Conservation (phyloP, 2,329 filamentous ascomycete species). For the Pseudogymnoascus sp. region DNA sequence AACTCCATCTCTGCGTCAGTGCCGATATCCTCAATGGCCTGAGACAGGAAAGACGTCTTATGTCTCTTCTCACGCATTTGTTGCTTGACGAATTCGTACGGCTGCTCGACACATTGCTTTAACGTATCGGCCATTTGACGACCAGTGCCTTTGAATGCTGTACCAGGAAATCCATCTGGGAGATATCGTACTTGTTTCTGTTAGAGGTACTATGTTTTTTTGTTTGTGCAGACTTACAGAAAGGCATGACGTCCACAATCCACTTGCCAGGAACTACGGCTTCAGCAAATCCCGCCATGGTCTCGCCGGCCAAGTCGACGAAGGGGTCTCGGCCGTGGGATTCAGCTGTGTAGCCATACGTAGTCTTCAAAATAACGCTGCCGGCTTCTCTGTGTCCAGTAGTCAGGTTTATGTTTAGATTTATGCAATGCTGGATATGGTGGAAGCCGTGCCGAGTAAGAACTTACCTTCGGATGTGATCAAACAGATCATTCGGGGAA, state of each 20-base stretch:
- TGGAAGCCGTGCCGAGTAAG: background rate
- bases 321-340: constrained; percentile 37
- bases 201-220: constrained; percentile 9
- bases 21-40: constrained; percentile 32
- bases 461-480: constrained; percentile 40
- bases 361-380: constrained; percentile 38
- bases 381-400: constrained; percentile 33
- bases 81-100: constrained; percentile 39
- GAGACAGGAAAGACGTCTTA: constrained; percentile 37
- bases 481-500: constrained; percentile 33
- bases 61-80: constrained; percentile 32
- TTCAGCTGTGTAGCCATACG: constrained; percentile 42
- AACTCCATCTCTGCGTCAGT: constrained; percentile 30
- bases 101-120: constrained; percentile 32
- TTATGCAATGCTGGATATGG: background rate
- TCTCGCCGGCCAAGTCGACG: constrained; percentile 36
- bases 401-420: constrained; percentile 3
- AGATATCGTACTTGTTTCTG: constrained; percentile 32
- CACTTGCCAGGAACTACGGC: constrained; percentile 39
- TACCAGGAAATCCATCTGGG: constrained; percentile 41
- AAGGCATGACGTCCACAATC: constrained; percentile 42
- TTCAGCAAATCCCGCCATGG: constrained; percentile 37
- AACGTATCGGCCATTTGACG: constrained; percentile 32
- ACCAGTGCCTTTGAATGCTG: constrained; percentile 39
- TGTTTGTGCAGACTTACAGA: constrained; percentile 27